These are phyloP conservation scores for Syncephalis fuscata DNA, from an alignment of 371 early-diverging fungal genomes.

Conservation along the genomic window DNA sequence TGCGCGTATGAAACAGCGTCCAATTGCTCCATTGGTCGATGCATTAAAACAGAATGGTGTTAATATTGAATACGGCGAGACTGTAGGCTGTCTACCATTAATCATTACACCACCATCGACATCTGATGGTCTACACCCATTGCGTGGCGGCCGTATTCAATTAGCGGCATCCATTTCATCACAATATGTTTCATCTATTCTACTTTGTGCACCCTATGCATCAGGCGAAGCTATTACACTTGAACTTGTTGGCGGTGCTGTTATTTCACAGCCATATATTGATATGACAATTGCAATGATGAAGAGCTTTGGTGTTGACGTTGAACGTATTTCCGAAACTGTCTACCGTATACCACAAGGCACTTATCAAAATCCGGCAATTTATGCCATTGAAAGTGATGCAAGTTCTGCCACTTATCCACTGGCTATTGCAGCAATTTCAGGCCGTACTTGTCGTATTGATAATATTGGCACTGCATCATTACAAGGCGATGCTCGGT, in stretches of 20 bases:
- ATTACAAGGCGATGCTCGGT: conserved; percentile 83
- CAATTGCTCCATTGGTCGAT: conserved; percentile 78
- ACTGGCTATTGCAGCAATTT: conserved; percentile 92
- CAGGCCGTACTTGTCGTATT: conserved; percentile 73
- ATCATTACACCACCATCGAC: conserved; percentile 39
- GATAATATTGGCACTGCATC: conserved; percentile 80
- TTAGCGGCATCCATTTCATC: conserved; percentile 87
- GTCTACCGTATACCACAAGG: conserved; percentile 66
- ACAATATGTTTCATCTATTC: conserved; percentile 93
- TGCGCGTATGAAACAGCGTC: conserved; percentile 93
- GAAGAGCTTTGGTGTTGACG: conserved; percentile 78
- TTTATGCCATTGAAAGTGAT: conserved; percentile 87
- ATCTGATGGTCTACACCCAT: conserved; percentile 2
- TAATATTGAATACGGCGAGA: conserved; percentile 55
- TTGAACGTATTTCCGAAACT: conserved; percentile 57
- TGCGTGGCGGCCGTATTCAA: conserved; percentile 78
- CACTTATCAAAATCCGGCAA: conserved; percentile 59
- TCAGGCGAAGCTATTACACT: conserved; percentile 49
- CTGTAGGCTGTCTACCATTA: conserved; percentile 76
- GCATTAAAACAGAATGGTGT: conserved; percentile 72
- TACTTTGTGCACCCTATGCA: conserved; percentile 92
- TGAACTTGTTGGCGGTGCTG: conserved; percentile 74
- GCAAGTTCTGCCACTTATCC: conserved; percentile 97
- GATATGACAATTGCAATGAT: conserved; percentile 98
- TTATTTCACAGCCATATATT: conserved; percentile 95